phyloP scores from a whole-genome alignment of 139 green algal species.

The Zygnema cylindricum region DNA sequence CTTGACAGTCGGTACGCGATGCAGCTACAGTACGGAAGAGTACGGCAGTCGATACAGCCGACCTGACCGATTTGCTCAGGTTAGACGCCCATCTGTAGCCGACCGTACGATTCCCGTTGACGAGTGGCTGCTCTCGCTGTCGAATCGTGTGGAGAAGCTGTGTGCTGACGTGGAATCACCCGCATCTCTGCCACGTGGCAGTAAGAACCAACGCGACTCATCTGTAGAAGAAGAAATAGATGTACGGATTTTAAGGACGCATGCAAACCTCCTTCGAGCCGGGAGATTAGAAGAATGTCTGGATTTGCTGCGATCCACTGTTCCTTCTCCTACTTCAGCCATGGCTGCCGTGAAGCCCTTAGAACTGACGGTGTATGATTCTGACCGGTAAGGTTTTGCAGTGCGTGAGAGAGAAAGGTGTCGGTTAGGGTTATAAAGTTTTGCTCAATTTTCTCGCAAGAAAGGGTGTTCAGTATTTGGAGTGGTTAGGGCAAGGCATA shows the following conservation, averaged over 20 bases:
- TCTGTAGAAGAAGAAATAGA: not conserved
- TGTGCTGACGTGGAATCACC: not conserved
- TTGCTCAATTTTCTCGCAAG: too few relatives aligned
- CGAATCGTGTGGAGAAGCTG: not conserved
- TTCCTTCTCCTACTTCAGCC: not conserved
- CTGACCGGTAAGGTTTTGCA: too few relatives aligned
- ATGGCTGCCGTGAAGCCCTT: not conserved
- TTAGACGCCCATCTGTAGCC: not conserved
- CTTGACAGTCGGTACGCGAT: too few relatives aligned
- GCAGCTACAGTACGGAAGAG: not conserved
- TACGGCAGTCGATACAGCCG: slow-evolving; percentile 38
- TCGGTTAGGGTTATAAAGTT: too few relatives aligned
- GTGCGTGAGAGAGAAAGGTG: too few relatives aligned
- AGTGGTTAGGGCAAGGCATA: too few relatives aligned
- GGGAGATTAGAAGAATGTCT: not conserved
- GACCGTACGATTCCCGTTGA: not conserved
- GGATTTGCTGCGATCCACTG: not conserved
- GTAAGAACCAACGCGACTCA: not conserved
- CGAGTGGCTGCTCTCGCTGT: slow-evolving; percentile 17
- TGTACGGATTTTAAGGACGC: not conserved
- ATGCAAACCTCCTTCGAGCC: not conserved
- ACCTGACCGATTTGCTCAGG: slow-evolving; percentile 25
- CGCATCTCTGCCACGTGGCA: too few relatives aligned
- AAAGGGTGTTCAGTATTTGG: too few relatives aligned
- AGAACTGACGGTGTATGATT: too few relatives aligned